Evolutionary conservation across 352 stramenopile species (phyloP), one percentile per base, ranked within the genome.

Genomic region (Globisporangium spiculum): DNA sequence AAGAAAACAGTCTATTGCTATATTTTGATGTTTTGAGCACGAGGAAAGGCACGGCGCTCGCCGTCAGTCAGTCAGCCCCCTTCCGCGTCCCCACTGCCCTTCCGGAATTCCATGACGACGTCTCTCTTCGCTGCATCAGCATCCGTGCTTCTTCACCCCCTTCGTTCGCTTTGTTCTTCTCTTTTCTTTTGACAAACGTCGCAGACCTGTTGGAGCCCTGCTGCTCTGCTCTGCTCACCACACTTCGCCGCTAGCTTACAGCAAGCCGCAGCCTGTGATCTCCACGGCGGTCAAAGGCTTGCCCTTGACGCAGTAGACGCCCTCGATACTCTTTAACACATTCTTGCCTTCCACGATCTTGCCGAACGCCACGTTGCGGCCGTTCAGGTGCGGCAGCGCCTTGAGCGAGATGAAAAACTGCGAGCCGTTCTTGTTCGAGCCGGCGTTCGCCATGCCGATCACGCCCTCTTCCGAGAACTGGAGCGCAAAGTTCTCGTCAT

Each of bases 361-460:
- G 72, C 88, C 88, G 60, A 96, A 96, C 22, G 87, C 88, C 38
- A 94, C 88, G 68, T 96, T 93, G 73, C 87, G 86, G 68, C 88
- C 88, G 73, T 96, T 94, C 56, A 96, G 75, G 74, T 96, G 88
- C 32, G 88, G 86, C 70, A 92, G 73, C 66, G 86, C 79, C 73
- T 86, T 75, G 52, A 94, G 78, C 66, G 87, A 98, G 71, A 99
- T 99, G 79, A 99, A 99, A 79, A 99, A 99, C 84, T 99, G 98
- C 72, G 89, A 98, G 5, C 97, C 98, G 81, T 99, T 99, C 55
- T 98, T 99, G 82, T 98, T 96, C 60, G 89, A 80, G 36, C 98
- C 97, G 38, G 89, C 88, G 79, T 99, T 99, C 41, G 98, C 98
- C 98, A 99, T 99, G 69, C 88, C 88, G 60, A 96, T 68, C 46